Conservation (phyloP, 2,329 filamentous ascomycete species). For the Cercospora canescens region DNA sequence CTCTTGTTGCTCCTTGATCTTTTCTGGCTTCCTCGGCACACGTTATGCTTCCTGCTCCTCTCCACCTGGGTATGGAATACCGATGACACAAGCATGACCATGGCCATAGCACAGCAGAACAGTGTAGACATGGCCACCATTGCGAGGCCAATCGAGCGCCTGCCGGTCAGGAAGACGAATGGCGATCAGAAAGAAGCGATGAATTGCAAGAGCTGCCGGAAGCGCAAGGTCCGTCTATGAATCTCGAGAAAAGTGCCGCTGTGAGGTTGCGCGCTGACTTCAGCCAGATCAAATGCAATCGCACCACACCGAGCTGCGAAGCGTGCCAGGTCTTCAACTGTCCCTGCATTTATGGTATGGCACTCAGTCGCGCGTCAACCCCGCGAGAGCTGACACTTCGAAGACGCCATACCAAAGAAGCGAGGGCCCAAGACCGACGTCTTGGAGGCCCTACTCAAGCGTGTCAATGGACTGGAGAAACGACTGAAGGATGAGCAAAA, state of each 20-base stretch:
- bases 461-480: constrained; percentile 82
- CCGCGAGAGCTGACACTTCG: constrained; percentile 8
- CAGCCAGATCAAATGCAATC: constrained; percentile 84
- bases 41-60: constrained; percentile 15
- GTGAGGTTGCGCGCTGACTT: not conserved
- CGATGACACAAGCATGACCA: constrained; percentile 16
- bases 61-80: constrained; percentile 1
- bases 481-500: constrained; percentile 62
- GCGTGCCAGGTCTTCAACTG: constrained; percentile 89
- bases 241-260: not conserved
- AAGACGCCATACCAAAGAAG: constrained; percentile 87
- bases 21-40: constrained; percentile 3
- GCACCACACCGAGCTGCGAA: constrained; percentile 79
- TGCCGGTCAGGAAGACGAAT: constrained; percentile 68
- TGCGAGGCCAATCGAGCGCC: constrained; percentile 75
- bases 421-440: constrained; percentile 88
- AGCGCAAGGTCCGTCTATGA: constrained; percentile 69
- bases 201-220: constrained; percentile 94
- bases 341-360: constrained; percentile 77
- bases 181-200: constrained; percentile 84
- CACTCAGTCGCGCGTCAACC: not conserved
- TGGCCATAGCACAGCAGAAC: constrained; percentile 23
- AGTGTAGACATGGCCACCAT: constrained; percentile 45
- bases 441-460: constrained; percentile 77
- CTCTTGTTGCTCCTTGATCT: constrained; percentile 8